phyloP scores from a whole-genome alignment of 2,329 filamentous ascomycete species.

The Fusarium multiceps region DNA sequence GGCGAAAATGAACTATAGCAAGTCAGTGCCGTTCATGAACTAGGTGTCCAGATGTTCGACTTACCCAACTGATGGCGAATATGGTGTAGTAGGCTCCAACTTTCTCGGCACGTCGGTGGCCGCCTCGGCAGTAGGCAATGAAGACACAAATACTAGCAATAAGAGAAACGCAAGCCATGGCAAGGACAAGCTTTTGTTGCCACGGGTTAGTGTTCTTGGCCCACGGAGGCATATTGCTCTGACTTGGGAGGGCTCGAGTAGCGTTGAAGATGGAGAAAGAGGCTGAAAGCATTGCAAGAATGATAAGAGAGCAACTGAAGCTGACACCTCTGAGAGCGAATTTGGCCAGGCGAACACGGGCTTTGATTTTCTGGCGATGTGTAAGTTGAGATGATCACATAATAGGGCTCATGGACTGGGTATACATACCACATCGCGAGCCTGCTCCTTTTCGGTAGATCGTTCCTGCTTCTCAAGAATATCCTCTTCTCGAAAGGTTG shows the following conservation, averaged over 20 bases:
- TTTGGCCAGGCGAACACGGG: constrained; percentile 90
- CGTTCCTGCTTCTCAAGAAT: constrained; percentile 86
- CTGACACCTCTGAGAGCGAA: constrained; percentile 94
- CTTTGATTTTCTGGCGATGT: constrained; percentile 82
- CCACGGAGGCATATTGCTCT: constrained; percentile 89
- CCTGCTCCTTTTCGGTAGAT: constrained; percentile 86
- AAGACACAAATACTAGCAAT: constrained; percentile 83
- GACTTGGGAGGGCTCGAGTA: constrained; percentile 77
- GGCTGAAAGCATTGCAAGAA: constrained; percentile 88
- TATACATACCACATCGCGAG: constrained; percentile 81
- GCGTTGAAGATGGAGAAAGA: constrained; percentile 93
- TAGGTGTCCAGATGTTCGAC: constrained; percentile 16
- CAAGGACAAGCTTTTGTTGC: constrained; percentile 88
- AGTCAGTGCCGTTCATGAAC: constrained; percentile 7
- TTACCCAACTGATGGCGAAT: constrained; percentile 84
- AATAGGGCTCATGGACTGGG: not conserved
- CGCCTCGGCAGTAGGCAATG: constrained; percentile 86
- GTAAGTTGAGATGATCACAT: constrained; percentile 43
- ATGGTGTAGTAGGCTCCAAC: constrained; percentile 94
- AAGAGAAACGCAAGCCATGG: constrained; percentile 83
- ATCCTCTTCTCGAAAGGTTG: constrained; percentile 91
- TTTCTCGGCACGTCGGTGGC: constrained; percentile 90
- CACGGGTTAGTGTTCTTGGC: constrained; percentile 81
- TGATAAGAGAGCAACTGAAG: constrained; percentile 96
- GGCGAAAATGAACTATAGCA: constrained; percentile 79